Evolutionary conservation across 495 filamentous ascomycete genomes (phyloP), one percentile per base, ranked within the genome.

Genomic region (Copromyces sp.): DNA sequence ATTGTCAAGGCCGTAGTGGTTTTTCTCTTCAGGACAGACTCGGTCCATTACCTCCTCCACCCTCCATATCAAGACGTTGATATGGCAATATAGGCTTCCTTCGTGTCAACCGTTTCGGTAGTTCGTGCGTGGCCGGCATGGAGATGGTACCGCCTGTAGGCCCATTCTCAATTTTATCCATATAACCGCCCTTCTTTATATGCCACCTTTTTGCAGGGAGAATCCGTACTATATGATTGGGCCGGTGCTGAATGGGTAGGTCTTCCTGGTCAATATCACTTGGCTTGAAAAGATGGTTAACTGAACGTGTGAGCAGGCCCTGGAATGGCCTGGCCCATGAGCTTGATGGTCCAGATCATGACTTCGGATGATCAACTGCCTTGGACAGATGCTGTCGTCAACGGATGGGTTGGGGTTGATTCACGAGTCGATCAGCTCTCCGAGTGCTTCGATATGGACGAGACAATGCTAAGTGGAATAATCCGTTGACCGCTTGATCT

Each of bases 181-280:
- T 61, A 61, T 61, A 59, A 20, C 47, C n/a, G 14, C 3, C 29
- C 47, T 24, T 9, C 8, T 40, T 37, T 4, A 37, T 4, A 37
- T 37, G 35, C 35, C 35, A 37, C 35, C 44, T 47, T 3, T 47
- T 9, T 59, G 83, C 59, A 81, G 83, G 29, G 78, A 81, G 70
- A 89, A 90, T 73, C 88, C 88, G 12, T 90, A 90, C 77, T 90
- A 83, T 78, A 86, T 87, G 82, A 83, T 83, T 39, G 88, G 88
- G 0, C 84, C 87, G 8, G 85, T 85, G 16, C 82, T 89, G 72
- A 87, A 82, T 72, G 85, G 83, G 75, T 84, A 86, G 70, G 88
- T 78, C 41, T 70, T 35, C 24, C 73, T 24, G 2, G 9, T n/a
- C 32, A 2, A n/a, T n/a, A 39, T 16, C 16, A 32, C 24, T 16